Conservation (phyloP, 2,329 filamentous ascomycete genomes). For the Blastomyces parvus region DNA sequence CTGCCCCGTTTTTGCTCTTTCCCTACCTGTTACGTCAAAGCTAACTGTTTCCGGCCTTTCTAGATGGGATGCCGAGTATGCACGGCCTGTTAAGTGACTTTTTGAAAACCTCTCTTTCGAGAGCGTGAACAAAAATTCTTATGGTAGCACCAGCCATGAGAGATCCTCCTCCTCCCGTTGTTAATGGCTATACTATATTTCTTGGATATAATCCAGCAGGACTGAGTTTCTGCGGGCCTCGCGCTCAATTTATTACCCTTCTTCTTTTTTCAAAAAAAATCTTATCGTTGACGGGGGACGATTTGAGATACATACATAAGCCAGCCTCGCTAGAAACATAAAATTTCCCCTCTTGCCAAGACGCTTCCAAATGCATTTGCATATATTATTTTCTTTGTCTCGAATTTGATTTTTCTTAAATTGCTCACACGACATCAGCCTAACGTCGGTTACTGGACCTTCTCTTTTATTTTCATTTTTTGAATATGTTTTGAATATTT, state of each 20-base stretch:
- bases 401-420: not conserved
- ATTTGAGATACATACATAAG: too few relatives aligned
- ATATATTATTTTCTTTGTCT: constrained; percentile 1
- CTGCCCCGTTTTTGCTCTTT: not conserved
- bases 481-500: not conserved
- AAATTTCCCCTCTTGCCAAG: not conserved
- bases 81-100: not conserved
- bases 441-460: not conserved
- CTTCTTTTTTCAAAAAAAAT: not conserved
- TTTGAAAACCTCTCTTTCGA: not conserved
- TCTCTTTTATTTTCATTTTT: not conserved
- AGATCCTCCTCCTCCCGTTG: not conserved
- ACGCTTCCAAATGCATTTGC: not conserved
- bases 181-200: not conserved
- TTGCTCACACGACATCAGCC: not conserved
- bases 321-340: not conserved
- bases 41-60: not conserved
- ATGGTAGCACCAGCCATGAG: constrained; percentile 1
- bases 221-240: not conserved
- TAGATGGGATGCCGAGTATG: not conserved
- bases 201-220: not conserved
- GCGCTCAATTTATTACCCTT: not conserved
- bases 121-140: not conserved
- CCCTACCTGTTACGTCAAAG: not conserved
- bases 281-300: not conserved